Evolutionary conservation across 805 yeast species (phyloP), one percentile per base, ranked within the genome.

Genomic region (Candida coquimbonensis): DNA sequence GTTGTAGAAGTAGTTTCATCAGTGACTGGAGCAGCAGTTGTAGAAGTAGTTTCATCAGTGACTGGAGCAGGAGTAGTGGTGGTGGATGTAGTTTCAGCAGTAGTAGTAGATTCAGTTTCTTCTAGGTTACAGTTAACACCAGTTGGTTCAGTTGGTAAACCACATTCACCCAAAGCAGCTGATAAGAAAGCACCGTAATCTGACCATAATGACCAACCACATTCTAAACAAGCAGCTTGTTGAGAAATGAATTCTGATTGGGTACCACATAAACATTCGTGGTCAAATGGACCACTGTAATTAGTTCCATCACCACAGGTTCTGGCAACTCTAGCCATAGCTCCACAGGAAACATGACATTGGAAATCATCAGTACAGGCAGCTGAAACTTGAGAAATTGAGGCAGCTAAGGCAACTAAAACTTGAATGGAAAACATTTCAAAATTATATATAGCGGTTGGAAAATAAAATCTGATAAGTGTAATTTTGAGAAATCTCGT

Each of bases 201-300:
- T 2, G 27, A 31, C 48, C 48, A 45, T 40, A 45, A 38, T 26
- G 48, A 25, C 48, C 48, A 45, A 37, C 44, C 48, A 45, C 48
- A 45, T 29, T 45, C 48, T 38, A 45, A 24, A 45, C 48, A 45
- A n/a, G 25, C 39, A 45, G 33, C 44, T 7, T 29, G 33, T 14
- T 35, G 17, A 16, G 26, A 21, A 5, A 37, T 37, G 42, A 45
- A 45, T 32, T 36, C 44, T 21, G 48, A 31, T n/a, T 9, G 5
- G 2, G 34, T 21, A 37, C 29, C 40, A 45, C 48, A 45, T 36
- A 45, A 36, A 45, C 48, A 45, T 26, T 40, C 36, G 19, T 40
- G 38, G 38, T 40, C 38, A 17, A 37, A 45, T 40, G 48, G 48
- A 26, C 48, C 48, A 19, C 25, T 19, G 38, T 45, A 45, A 42